These are phyloP conservation scores for Cicer chorassanicum DNA, from an alignment of 306 rosid species.

Conservation along the genomic window DNA sequence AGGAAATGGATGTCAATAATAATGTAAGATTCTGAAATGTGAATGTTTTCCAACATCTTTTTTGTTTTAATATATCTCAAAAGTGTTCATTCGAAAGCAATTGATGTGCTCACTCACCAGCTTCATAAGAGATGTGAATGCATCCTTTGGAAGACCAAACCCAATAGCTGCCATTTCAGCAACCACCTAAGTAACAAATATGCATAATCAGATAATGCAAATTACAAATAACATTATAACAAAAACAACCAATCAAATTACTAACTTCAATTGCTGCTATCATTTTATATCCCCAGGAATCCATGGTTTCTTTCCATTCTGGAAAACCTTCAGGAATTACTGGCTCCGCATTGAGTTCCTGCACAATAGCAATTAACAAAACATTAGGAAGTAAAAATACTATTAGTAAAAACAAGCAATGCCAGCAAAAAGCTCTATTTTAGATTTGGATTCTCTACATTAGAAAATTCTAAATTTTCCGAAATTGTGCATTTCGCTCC, in stretches of 20 bases:
- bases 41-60: not conserved
- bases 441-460: not conserved
- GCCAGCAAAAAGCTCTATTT: not conserved
- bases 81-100: conserved; percentile 25
- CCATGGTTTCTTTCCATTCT: conserved; percentile 94
- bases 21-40: not conserved
- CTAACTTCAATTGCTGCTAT: conserved; percentile 78
- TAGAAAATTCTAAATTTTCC: not conserved
- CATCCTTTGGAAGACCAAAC: conserved; percentile 86
- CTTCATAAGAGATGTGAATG: conserved; percentile 92
- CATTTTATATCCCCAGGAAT: conserved; percentile 93
- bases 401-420: not conserved
- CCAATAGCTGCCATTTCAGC: conserved; percentile 99
- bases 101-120: conserved; percentile 59
- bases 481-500: not conserved
- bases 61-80: conserved; percentile 23
- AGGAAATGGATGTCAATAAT: not conserved
- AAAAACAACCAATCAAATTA: conserved; percentile 24
- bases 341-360: conserved; percentile 95
- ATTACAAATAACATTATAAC: conserved; percentile 2
- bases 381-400: conserved; percentile 32
- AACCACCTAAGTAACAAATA: conserved; percentile 66
- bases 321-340: conserved; percentile 89
- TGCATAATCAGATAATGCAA: conserved; percentile 24
- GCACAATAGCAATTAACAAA: conserved; percentile 14